Evolutionary conservation across 2,329 filamentous ascomycete genomes (phyloP), one percentile per base, ranked within the genome.

Genomic region (Fusarium sp.): DNA sequence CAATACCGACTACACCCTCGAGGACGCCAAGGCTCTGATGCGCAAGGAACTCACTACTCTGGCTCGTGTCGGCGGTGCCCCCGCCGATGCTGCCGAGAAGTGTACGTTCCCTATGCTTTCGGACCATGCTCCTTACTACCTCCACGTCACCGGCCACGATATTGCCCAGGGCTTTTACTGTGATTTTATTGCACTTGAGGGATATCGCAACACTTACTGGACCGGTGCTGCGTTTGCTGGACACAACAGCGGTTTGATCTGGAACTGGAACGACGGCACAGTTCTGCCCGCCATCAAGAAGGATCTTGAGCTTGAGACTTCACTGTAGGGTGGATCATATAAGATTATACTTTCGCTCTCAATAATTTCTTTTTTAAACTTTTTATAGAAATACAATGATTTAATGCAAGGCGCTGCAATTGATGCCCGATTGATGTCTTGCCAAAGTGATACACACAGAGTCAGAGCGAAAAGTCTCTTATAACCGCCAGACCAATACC

Each of bases 191-290:
- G 31, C 38, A 0, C 46, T 76, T 3, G 66, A 75, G 27, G 73
- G 73, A 8, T 11, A 54, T 1, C 60, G 52, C 9, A 73, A 61
- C 44, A 76, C 73, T 1, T 76, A 71, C n/a, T 76, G 70, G 66
- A 76, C 73, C 1, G 73, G 73, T 3, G 73, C 73, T 27, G 60
- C 46, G 1, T 76, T 74, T n/a, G 60, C 73, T 31, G 73, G 65
- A 4, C 73, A 75, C 21, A 75, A 72, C 58, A 75, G 73, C 21
- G 73, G 54, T 1, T 29, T 73, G 38, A 63, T 76, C 25, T 75
- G 73, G 73, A 56, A 44, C 11, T 75, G 71, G 71, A 74, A 75
- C 4, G 71, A 76, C n/a, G 59, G 38, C 7, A 58, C 49, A 9
- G 29, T 75, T 14, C 14, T 75, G 4, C 73, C 73, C 1, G 69